phyloP scores from a whole-genome alignment of 2,329 filamentous ascomycete species.

The Trichophyton verrucosum region DNA sequence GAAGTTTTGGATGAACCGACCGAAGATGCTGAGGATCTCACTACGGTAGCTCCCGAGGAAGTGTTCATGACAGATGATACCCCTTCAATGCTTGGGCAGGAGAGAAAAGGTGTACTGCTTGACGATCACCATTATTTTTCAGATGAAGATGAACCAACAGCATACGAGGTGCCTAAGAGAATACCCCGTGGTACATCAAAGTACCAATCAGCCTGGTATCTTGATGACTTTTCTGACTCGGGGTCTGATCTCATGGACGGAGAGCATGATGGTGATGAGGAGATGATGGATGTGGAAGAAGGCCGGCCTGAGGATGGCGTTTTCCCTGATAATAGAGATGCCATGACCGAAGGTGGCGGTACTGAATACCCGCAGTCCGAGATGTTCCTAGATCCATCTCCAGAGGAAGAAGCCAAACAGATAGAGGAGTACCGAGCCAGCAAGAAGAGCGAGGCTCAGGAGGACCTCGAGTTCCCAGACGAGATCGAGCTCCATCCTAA shows the following conservation, averaged over 20 bases:
- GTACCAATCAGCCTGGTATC: conserved; percentile 90
- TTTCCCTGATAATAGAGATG: conserved; percentile 42
- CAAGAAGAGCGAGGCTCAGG: conserved; percentile 67
- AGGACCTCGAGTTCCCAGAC: conserved; percentile 91
- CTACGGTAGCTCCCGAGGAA: conserved; percentile 76
- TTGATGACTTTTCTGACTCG: conserved; percentile 68
- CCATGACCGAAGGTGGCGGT: conserved; percentile 61
- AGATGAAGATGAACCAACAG: conserved; percentile 65
- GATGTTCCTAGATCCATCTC: conserved; percentile 68
- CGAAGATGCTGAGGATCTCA: conserved; percentile 70
- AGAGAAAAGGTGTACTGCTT: conserved; percentile 75
- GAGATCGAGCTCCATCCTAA: conserved; percentile 90
- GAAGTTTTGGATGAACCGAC: conserved; percentile 55
- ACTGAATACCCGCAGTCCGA: conserved; percentile 92
- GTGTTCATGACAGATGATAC: conserved; percentile 59
- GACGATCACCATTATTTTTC: conserved; percentile 98
- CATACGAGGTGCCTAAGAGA: conserved; percentile 52
- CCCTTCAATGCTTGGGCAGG: conserved; percentile 39
- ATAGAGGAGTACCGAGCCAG: conserved; percentile 68
- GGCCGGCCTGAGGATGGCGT: conserved; percentile 68
- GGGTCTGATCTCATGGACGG: conserved; percentile 74
- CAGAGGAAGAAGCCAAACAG: conserved; percentile 72
- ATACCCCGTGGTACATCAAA: conserved; percentile 83
- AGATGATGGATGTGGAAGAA: conserved; percentile 42
- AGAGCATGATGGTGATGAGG: conserved; percentile 48